Evolutionary conservation across 164 flowering plant species (phyloP).

Genomic region (Buxus sempervirens): DNA sequence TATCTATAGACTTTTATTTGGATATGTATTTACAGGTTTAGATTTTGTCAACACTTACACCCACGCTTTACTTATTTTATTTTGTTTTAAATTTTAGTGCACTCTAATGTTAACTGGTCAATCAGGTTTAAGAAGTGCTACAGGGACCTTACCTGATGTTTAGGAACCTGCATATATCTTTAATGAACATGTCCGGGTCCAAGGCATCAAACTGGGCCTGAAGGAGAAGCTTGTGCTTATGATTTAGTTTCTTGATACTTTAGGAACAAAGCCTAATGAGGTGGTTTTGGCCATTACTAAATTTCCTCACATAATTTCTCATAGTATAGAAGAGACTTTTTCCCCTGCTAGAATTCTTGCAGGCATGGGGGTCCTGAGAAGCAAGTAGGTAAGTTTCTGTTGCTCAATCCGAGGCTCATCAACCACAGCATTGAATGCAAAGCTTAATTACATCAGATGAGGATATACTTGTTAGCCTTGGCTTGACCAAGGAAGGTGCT

Average conservation of each 20-base stretch:
- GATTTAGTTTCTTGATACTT: slow-evolving; percentile 72
- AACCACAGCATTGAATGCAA: slow-evolving; percentile 87
- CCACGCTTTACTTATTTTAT: no score
- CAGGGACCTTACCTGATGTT: no score
- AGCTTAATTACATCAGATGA: slow-evolving; percentile 61
- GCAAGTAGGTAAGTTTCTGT: slow-evolving; percentile 71
- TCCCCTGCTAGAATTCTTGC: slow-evolving; percentile 87
- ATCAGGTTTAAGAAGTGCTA: no score
- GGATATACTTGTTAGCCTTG: slow-evolving; percentile 63
- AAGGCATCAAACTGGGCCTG: slow-evolving; percentile 51
- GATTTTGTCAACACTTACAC: no score
- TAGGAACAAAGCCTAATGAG: slow-evolving; percentile 67
- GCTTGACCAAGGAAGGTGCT: slow-evolving; percentile 55
- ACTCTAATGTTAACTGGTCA: no score
- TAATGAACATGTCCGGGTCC: no score
- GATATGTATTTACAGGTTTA: no score
- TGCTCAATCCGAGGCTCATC: slow-evolving; percentile 85
- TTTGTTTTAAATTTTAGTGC: no score
- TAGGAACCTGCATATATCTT: no score
- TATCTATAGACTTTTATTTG: no score
- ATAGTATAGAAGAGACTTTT: slow-evolving; percentile 90
- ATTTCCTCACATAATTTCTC: slow-evolving; percentile 79
- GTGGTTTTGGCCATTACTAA: slow-evolving; percentile 66
- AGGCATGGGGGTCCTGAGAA: slow-evolving; percentile 72
- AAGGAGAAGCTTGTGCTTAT: slow-evolving; percentile 80